phyloP scores from a whole-genome alignment of 345 rosid species.

The Corchorus olitorius region DNA sequence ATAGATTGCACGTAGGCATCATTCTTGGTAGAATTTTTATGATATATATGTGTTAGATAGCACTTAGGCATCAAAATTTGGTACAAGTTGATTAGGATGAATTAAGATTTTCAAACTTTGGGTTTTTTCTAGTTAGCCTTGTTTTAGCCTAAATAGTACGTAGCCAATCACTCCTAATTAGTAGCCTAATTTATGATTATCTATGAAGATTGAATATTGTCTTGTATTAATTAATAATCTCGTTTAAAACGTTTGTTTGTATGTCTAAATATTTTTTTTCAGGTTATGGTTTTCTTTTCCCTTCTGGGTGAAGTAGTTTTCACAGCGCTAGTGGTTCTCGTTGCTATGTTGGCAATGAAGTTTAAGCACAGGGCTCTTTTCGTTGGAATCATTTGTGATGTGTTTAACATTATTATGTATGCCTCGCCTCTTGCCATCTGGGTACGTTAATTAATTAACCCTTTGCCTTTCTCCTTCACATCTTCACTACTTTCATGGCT shows the following conservation, averaged over 20 bases:
- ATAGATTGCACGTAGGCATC: slow-evolving; percentile 13
- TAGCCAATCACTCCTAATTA: neutral
- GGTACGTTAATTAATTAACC: slow-evolving; percentile 28
- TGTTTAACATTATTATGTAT: slow-evolving; percentile 58
- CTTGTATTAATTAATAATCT: neutral
- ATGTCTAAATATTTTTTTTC: neutral
- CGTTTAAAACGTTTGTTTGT: neutral
- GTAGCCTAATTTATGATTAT: too few species aligned
- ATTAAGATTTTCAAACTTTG: neutral
- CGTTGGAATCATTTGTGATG: slow-evolving; percentile 53
- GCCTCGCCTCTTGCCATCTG: slow-evolving; percentile 47
- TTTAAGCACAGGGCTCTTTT: slow-evolving; percentile 22
- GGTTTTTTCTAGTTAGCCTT: neutral
- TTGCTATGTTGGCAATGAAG: neutral
- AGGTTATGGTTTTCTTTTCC: neutral
- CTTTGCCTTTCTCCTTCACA: neutral
- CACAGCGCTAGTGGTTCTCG: neutral
- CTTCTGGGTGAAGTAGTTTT: slow-evolving; percentile 7
- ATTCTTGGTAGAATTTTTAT: slow-evolving; percentile 2
- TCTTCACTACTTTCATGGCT: neutral
- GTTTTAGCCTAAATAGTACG: neutral
- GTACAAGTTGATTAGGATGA: neutral
- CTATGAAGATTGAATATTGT: too few species aligned
- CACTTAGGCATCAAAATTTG: neutral
- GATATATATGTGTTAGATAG: neutral